Base-by-base conservation (phyloP, 2,329 filamentous ascomycete species). In the Penicillium sp. region DNA sequence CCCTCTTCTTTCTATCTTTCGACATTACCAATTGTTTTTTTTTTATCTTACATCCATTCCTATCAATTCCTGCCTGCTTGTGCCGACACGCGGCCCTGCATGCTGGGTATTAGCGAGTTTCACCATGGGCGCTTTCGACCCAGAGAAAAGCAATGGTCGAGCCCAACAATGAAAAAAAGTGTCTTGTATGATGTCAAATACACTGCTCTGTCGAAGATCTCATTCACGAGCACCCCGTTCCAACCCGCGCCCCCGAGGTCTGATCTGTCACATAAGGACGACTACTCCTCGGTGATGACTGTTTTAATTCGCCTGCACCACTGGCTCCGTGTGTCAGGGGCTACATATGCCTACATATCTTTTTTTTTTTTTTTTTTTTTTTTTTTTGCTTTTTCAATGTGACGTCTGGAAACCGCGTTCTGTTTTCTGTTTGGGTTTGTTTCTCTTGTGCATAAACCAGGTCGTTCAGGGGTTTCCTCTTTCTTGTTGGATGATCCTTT, bases 81-180 rank as follows among this genome's bases (percentile, higher is more conserved):
- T 47, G 54, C 59, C 54, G 45, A 57, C 54, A 13, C 14, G 19
- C 23, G 45, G 44, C 52, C 43, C 44, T 56, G 24, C 48, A 51
- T 36, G 52, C 44, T 59, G 51, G 57, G 61, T 65, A 50, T 67
- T 64, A 67, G 59, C 58, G 64, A 68, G 63, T 68, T 65, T 63
- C 62, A 62, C 63, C 59, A 64, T 51, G 60, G 37, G 47, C 33
- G 46, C 54, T 31, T 62, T 59, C 59, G 57, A 60, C 62, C 44
- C 46, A 40, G 52, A 62, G 60, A 60, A 62, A 61, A 57, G 59
- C 57, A 54, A 50, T 21, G 55, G 56, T 58, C 46, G 46, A 51
- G 31, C 26, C 48, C 48, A 57, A 42, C 31, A 63, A 53, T 52
- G 55, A 60, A 60, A 60, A 61, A 56, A 54, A 55, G 54, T 63